Base-by-base conservation (phyloP, 257 asterid species). In the Solanum tarapatanum region DNA sequence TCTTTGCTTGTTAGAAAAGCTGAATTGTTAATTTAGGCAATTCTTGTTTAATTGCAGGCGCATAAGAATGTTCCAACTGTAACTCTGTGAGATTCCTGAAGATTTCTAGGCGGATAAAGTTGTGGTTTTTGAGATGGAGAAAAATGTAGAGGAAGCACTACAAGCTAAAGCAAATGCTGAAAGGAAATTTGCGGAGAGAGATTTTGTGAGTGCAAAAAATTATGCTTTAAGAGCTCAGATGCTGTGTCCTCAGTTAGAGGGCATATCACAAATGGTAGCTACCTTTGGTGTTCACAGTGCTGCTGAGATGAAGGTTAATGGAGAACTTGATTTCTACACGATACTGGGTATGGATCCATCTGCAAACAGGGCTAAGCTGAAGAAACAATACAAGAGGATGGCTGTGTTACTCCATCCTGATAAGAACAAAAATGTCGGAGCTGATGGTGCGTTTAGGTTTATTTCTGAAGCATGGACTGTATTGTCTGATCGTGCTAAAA, bases 341-440 rank as follows among this genome's bases (percentile, higher is more conserved):
- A 91, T 95, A 87, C 94, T 94, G 88, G 93, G 93, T 89, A 92
- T 92, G 82, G 94, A 95, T 43, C 89, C 89, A 87, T 86, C 89
- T 26, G 88, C 95, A 21, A 93, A 92, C 84, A 91, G 84, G 80
- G 69, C 37, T 86, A 90, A 90, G 28, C 60, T 93, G 89, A 94
- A 92, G 92, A 93, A 93, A 86, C 98, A 94, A 80, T 94, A 94
- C 80, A 91, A 94, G 62, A 92, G 92, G 37, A 92, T 94, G 39
- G 96, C 95, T 36, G 91, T 92, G 74, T 69, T 87, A 68, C 96
- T 94, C 90, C 98, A 94, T 86, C 98, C 98, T 16, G 98, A 94
- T 82, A 94, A 92, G 91, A 94, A 94, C 88, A 92, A 90, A 74
- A 91, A 83, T 84, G 92, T 94, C 11, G 96, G 96, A 76, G 96